These are phyloP conservation scores for Pseudocercospora ulei DNA, from an alignment of 2,329 filamentous ascomycete genomes.

Conservation along the genomic window DNA sequence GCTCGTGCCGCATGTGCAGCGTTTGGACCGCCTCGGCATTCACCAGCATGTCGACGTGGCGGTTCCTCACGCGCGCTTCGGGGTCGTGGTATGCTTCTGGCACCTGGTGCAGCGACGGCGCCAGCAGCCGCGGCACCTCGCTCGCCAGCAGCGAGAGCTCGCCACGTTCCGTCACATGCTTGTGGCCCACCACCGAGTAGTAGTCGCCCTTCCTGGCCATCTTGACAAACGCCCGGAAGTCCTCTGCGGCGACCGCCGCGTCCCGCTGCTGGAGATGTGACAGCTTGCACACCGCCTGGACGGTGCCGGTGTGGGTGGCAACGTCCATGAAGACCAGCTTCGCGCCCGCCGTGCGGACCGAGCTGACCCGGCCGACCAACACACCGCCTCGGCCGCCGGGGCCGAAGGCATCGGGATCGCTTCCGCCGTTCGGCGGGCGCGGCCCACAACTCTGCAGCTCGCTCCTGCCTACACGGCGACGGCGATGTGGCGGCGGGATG, in stretches of 20 bases:
- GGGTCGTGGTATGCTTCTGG: constrained; percentile 60
- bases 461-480: constrained; percentile 18
- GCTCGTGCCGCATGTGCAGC: constrained; percentile 61
- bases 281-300: constrained; percentile 70
- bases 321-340: constrained; percentile 81
- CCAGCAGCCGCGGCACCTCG: constrained; percentile 59
- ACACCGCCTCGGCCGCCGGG: not conserved
- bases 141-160: constrained; percentile 64
- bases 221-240: constrained; percentile 53
- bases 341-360: constrained; percentile 60
- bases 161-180: constrained; percentile 60
- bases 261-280: constrained; percentile 39
- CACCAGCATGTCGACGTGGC: constrained; percentile 78
- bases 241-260: constrained; percentile 35
- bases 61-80: constrained; percentile 63
- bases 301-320: constrained; percentile 57
- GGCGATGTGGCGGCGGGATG: constrained; percentile 23
- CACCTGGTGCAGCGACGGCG: constrained; percentile 69
- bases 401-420: constrained; percentile 1
- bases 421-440: constrained; percentile 3
- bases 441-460: constrained; percentile 2
- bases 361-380: constrained; percentile 59
- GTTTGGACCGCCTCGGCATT: constrained; percentile 59
- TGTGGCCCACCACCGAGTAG: constrained; percentile 58
- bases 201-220: constrained; percentile 72